These are phyloP conservation scores for Wickerhamomyces chaumierensis DNA, from an alignment of 805 yeast species.

Conservation along the genomic window DNA sequence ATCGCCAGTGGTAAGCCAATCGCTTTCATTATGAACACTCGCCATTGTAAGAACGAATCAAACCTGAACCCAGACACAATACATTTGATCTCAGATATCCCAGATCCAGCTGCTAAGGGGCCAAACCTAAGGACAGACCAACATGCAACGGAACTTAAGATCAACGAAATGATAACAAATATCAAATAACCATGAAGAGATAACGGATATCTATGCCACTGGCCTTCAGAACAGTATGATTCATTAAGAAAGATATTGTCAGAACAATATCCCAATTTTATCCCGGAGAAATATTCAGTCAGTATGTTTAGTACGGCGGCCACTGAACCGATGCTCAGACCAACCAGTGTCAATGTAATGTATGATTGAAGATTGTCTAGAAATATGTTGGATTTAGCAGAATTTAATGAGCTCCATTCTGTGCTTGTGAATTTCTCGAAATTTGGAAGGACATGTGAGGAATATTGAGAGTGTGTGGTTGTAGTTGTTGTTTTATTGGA, in stretches of 20 bases:
- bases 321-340: slow-evolving; percentile 64
- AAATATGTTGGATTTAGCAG: not conserved
- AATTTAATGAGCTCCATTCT: not conserved
- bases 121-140: slow-evolving; percentile 59
- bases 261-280: slow-evolving; percentile 71
- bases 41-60: slow-evolving; percentile 63
- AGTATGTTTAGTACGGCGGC: slow-evolving; percentile 76
- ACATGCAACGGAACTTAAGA: slow-evolving; percentile 58
- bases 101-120: slow-evolving; percentile 93
- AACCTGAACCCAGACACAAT: slow-evolving; percentile 83
- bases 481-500: too few relatives aligned
- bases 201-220: slow-evolving; percentile 54
- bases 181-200: slow-evolving; percentile 37
- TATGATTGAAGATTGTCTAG: slow-evolving; percentile 26
- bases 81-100: slow-evolving; percentile 93
- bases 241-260: slow-evolving; percentile 58
- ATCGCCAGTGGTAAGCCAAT: slow-evolving; percentile 82
- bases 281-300: slow-evolving; percentile 76
- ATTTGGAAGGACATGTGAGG: not conserved
- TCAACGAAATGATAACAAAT: slow-evolving; percentile 47
- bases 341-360: slow-evolving; percentile 66
- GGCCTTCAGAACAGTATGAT: slow-evolving; percentile 47
- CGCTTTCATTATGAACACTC: slow-evolving; percentile 66
- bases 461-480: too few relatives aligned
- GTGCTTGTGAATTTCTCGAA: not conserved